Evolutionary conservation across 2,329 filamentous ascomycete genomes (phyloP).

Genomic region (Nigrospora oryzae): DNA sequence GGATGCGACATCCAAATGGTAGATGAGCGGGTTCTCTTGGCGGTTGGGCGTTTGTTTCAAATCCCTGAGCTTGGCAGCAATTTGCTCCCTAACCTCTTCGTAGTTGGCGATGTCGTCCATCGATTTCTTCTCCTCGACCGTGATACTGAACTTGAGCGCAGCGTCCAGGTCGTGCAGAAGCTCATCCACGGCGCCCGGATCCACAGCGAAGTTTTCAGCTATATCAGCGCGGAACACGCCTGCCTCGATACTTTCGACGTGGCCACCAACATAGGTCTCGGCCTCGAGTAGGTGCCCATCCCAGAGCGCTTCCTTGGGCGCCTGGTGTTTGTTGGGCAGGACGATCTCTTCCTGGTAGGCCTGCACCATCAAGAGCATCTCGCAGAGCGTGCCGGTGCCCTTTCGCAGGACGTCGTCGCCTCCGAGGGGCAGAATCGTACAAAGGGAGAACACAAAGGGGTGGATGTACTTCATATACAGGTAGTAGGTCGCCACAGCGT

Average conservation of each 20-base stretch:
- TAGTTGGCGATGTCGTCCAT: conserved; percentile 75
- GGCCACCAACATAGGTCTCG: conserved; percentile 95
- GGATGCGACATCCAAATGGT: conserved; percentile 95
- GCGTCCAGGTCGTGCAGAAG: conserved; percentile 78
- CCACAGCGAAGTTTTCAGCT: conserved; percentile 87
- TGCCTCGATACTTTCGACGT: conserved; percentile 98
- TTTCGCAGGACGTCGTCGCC: conserved; percentile 91
- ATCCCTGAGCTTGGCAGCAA: conserved; percentile 58
- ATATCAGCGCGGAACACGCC: conserved; percentile 96
- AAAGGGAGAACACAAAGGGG: conserved; percentile 97
- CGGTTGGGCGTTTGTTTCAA: conserved; percentile 80
- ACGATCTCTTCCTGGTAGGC: conserved; percentile 89
- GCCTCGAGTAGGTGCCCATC: conserved; percentile 94
- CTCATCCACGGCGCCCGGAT: conserved; percentile 82
- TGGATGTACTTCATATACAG: conserved; percentile 99
- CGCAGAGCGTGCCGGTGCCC: conserved; percentile 95
- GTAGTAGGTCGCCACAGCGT: conserved; percentile 97
- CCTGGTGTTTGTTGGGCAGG: conserved; percentile 90
- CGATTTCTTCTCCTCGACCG: conserved; percentile 75
- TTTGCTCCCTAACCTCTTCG: conserved; percentile 77
- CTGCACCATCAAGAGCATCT: conserved; percentile 99
- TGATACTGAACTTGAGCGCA: conserved; percentile 80
- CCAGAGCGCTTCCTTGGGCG: conserved; percentile 89
- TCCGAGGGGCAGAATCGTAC: conserved; percentile 88
- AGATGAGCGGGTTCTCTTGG: conserved; percentile 81